Conservation (phyloP, 805 yeast species). For the Candida incommunis region DNA sequence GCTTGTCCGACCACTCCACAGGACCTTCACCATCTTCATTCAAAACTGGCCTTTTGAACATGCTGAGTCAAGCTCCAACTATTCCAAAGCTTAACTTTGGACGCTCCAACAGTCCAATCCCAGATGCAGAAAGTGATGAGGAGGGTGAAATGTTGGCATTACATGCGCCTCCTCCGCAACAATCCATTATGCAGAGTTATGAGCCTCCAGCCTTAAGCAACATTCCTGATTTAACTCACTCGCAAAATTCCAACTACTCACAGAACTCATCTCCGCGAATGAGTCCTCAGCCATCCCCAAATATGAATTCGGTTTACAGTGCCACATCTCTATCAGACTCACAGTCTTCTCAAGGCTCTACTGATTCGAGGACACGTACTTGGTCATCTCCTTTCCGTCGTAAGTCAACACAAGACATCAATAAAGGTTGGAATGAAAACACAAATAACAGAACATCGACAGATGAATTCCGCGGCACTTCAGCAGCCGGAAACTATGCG, state of each 20-base stretch:
- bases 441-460: not conserved
- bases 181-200: not conserved
- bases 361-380: conserved; percentile 3
- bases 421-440: not conserved
- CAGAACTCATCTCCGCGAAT: not conserved
- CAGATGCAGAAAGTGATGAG: not conserved
- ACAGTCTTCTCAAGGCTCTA: conserved; percentile 2
- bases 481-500: not conserved
- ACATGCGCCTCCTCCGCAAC: not conserved
- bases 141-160: not conserved
- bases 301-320: not conserved
- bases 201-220: not conserved
- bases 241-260: not conserved
- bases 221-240: not conserved
- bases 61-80: not conserved
- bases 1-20: not conserved
- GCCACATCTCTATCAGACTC: not conserved
- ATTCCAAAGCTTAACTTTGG: conserved; percentile 1
- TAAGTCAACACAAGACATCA: not conserved
- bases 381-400: not conserved
- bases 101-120: not conserved
- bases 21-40: not conserved
- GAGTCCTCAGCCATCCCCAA: not conserved
- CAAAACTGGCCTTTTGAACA: not conserved
- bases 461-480: not conserved